These are phyloP conservation scores for Neocatenulostroma microsporum DNA, from an alignment of 2,329 filamentous ascomycete species.

Conservation along the genomic window DNA sequence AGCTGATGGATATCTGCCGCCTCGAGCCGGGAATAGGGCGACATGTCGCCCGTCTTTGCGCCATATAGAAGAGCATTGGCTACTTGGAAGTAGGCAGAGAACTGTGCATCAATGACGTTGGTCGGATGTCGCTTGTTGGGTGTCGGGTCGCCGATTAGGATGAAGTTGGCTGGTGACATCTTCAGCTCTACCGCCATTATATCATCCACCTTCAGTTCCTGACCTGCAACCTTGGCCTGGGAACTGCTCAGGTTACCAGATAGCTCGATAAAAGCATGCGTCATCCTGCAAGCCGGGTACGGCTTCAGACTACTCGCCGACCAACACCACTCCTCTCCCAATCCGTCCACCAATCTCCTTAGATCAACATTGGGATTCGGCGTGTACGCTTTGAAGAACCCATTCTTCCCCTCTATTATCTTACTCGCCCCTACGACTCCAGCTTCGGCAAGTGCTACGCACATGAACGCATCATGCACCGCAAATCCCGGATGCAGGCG, in stretches of 20 bases:
- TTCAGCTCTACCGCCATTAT: slow-evolving; percentile 16
- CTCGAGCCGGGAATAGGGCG: slow-evolving; percentile 21
- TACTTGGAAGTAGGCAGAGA: slow-evolving; percentile 30
- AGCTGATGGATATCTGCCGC: slow-evolving; percentile 17
- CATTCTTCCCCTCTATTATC: slow-evolving; percentile 24
- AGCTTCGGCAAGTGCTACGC: slow-evolving; percentile 29
- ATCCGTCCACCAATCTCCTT: slow-evolving; percentile 12
- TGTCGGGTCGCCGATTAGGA: slow-evolving; percentile 28
- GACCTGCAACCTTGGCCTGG: background rate
- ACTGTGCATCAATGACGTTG: slow-evolving; percentile 31
- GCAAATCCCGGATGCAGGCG: slow-evolving; percentile 34
- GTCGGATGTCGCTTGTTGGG: slow-evolving; percentile 30
- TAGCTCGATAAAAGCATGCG: slow-evolving; percentile 27
- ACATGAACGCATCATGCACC: slow-evolving; percentile 33
- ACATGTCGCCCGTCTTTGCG: slow-evolving; percentile 20
- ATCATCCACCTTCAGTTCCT: slow-evolving; percentile 5
- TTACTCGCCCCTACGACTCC: slow-evolving; percentile 26
- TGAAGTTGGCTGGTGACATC: slow-evolving; percentile 19
- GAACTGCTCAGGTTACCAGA: slow-evolving; percentile 15
- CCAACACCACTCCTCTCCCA: slow-evolving; percentile 23
- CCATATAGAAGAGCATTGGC: slow-evolving; percentile 25
- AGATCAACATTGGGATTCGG: slow-evolving; percentile 19
- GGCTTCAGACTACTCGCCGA: slow-evolving; percentile 22
- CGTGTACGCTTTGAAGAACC: slow-evolving; percentile 26
- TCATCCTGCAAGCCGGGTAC: slow-evolving; percentile 27